phyloP scores from a whole-genome alignment of 2,329 filamentous ascomycete species.

The Ramichloridium luteum region DNA sequence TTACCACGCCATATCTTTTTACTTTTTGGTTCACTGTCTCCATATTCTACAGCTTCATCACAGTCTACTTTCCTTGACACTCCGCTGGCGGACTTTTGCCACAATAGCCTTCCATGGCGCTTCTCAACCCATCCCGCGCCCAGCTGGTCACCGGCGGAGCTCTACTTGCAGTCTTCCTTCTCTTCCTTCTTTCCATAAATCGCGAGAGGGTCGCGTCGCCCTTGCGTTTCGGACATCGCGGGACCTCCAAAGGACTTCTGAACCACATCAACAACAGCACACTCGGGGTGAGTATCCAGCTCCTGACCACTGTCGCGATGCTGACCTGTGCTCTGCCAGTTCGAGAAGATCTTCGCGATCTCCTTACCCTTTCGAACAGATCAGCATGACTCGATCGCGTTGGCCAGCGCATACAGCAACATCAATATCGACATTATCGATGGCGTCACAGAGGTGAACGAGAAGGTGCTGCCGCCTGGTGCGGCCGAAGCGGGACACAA shows the following conservation, averaged over 20 bases:
- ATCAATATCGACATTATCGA: conserved; percentile 36
- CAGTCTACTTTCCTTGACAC: no score
- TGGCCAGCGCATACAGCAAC: conserved; percentile 36
- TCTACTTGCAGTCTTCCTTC: not conserved
- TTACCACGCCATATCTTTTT: no score
- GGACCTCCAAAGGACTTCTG: not conserved
- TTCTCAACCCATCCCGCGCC: not conserved
- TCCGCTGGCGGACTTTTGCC: no score
- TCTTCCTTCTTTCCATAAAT: no score
- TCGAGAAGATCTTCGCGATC: conserved; percentile 40
- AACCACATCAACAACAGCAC: not conserved
- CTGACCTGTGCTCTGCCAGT: conserved; percentile 21
- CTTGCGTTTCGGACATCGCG: not conserved
- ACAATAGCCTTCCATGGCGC: not conserved
- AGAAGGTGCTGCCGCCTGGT: conserved; percentile 23
- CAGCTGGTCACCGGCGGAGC: not conserved
- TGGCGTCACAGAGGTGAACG: conserved; percentile 27
- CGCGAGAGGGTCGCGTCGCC: no score
- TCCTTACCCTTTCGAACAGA: conserved; percentile 40
- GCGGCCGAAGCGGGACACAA: conserved; percentile 2
- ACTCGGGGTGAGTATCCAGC: not conserved
- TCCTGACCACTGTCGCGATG: not conserved
- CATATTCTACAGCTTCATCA: no score
- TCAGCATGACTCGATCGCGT: conserved; percentile 37
- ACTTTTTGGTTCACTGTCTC: no score